These are phyloP conservation scores for Claviceps sp. DNA, from an alignment of 2,329 filamentous ascomycete species.

Conservation along the genomic window DNA sequence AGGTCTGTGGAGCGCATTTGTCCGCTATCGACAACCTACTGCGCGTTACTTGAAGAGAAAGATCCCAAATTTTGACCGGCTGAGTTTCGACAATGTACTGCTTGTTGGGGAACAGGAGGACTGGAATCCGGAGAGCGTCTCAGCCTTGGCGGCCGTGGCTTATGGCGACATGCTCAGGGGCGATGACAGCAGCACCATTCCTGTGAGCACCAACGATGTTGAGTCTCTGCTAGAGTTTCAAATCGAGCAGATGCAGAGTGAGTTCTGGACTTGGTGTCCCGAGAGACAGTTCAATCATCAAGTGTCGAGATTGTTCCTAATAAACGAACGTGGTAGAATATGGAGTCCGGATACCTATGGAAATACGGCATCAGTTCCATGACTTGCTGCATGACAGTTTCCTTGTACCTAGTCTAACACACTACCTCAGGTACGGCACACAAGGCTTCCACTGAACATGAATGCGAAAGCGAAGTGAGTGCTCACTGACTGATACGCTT, in stretches of 20 bases:
- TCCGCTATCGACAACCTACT: constrained; percentile 67
- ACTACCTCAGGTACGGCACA: constrained; percentile 52
- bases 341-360: constrained; percentile 63
- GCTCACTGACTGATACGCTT: not conserved
- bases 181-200: constrained; percentile 24
- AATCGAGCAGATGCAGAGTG: constrained; percentile 75
- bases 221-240: constrained; percentile 78
- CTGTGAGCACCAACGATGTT: constrained; percentile 64
- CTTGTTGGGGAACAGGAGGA: constrained; percentile 34
- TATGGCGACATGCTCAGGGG: constrained; percentile 41
- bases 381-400: constrained; percentile 53
- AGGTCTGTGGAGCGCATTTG: constrained; percentile 70
- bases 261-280: constrained; percentile 10
- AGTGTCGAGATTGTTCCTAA: too few relatives aligned
- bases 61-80: constrained; percentile 41
- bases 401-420: constrained; percentile 56
- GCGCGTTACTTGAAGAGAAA: constrained; percentile 51
- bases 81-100: constrained; percentile 45
- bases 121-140: constrained; percentile 30
- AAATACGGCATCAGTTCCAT: constrained; percentile 58
- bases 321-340: constrained; percentile 36
- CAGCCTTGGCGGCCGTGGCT: constrained; percentile 31
- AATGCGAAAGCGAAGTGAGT: not conserved
- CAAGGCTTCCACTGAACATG: not conserved
- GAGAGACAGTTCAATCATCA: too few relatives aligned